Conservation (phyloP, 768 basidiomycete species). For the Tylopilus sp. region DNA sequence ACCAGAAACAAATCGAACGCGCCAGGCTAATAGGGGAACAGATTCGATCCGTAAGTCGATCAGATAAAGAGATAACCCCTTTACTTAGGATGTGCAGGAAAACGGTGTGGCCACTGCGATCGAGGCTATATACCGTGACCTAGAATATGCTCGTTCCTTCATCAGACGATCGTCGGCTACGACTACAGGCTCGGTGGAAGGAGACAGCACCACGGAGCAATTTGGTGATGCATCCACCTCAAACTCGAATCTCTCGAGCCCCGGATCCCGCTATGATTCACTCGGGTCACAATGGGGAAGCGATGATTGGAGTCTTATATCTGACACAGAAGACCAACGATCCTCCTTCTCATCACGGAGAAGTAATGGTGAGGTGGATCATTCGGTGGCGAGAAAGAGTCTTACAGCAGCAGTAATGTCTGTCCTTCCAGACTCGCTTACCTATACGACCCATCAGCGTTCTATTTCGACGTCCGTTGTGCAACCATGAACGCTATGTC, state of each 20-base stretch:
- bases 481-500: slow-evolving; percentile 17
- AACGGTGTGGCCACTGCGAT: slow-evolving; percentile 92
- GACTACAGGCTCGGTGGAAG: slow-evolving; percentile 22
- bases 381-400: slow-evolving; percentile 50
- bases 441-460: slow-evolving; percentile 39
- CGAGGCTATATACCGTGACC: slow-evolving; percentile 92
- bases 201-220: slow-evolving; percentile 21
- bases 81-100: slow-evolving; percentile 53
- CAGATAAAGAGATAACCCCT: not conserved
- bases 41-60: slow-evolving; percentile 65
- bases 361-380: slow-evolving; percentile 36
- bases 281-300: slow-evolving; percentile 57
- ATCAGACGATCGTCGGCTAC: slow-evolving; percentile 54
- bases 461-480: slow-evolving; percentile 34
- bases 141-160: slow-evolving; percentile 89
- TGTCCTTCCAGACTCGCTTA: slow-evolving; percentile 54
- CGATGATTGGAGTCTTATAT: slow-evolving; percentile 88
- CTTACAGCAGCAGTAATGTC: slow-evolving; percentile 60
- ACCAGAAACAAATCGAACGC: slow-evolving; percentile 83
- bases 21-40: slow-evolving; percentile 83
- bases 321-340: slow-evolving; percentile 63
- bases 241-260: slow-evolving; percentile 31
- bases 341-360: slow-evolving; percentile 53
- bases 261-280: slow-evolving; percentile 52
- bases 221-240: slow-evolving; percentile 26